These are phyloP conservation scores for Xylaria intraflava DNA, from an alignment of 495 filamentous ascomycete species.

Conservation along the genomic window DNA sequence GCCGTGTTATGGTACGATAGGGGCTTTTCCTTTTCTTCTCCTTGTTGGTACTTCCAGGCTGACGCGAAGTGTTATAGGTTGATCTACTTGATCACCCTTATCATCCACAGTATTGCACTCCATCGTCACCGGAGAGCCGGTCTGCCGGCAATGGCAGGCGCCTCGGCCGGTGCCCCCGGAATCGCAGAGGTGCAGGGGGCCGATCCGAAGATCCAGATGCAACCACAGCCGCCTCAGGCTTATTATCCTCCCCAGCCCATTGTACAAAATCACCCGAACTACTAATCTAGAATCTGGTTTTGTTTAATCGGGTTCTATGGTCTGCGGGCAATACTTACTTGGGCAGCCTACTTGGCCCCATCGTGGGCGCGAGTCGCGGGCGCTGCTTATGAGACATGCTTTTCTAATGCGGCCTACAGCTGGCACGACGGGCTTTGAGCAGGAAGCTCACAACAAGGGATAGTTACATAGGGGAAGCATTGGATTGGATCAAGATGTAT, in stretches of 20 bases:
- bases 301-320: too few relatives aligned
- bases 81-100: slow-evolving; percentile 33
- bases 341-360: too few relatives aligned
- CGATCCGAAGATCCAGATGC: slow-evolving; percentile 19
- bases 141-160: slow-evolving; percentile 30
- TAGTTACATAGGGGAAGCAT: background rate
- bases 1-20: slow-evolving; percentile 38
- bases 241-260: slow-evolving; percentile 22
- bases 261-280: background rate
- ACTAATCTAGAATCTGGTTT: too few relatives aligned
- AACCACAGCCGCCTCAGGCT: slow-evolving; percentile 16
- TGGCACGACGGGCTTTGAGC: background rate
- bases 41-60: slow-evolving; percentile 1
- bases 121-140: slow-evolving; percentile 42
- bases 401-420: background rate
- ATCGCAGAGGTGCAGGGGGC: background rate
- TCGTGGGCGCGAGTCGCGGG: background rate
- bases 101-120: slow-evolving; percentile 33
- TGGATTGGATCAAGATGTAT: background rate
- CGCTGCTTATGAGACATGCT: background rate
- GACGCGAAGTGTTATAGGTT: slow-evolving; percentile 19
- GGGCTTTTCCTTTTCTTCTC: background rate
- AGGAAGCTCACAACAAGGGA: background rate
- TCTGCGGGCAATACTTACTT: too few relatives aligned
- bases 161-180: background rate